Conservation (phyloP, 2,329 filamentous ascomycete genomes). For the Metarhizium sp. region DNA sequence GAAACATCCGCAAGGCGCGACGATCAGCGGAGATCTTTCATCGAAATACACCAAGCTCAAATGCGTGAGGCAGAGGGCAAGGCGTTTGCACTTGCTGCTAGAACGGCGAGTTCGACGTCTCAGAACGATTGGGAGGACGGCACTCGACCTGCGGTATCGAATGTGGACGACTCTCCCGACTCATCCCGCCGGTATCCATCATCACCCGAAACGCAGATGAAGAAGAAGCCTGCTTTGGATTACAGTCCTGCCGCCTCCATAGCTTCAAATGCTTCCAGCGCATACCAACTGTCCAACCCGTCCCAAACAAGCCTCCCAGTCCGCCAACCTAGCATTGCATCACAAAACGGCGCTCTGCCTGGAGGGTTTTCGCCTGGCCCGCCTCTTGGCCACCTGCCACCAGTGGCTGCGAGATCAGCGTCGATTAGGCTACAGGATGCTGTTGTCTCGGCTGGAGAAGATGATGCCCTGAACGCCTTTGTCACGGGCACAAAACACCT, state of each 20-base stretch:
- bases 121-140: slow-evolving; percentile 23
- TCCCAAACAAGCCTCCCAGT: slow-evolving; percentile 10
- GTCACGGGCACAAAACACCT: slow-evolving; percentile 62
- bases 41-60: slow-evolving; percentile 48
- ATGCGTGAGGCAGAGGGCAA: slow-evolving; percentile 52
- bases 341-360: slow-evolving; percentile 13
- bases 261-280: slow-evolving; percentile 21
- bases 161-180: slow-evolving; percentile 16
- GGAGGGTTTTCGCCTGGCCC: slow-evolving; percentile 2
- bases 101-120: slow-evolving; percentile 22
- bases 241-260: slow-evolving; percentile 33
- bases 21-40: slow-evolving; percentile 47
- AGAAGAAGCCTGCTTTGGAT: slow-evolving; percentile 19
- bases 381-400: slow-evolving; percentile 3
- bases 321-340: slow-evolving; percentile 14
- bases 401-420: slow-evolving; percentile 20
- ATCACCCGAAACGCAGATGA: slow-evolving; percentile 18
- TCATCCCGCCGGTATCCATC: slow-evolving; percentile 14
- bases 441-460: slow-evolving; percentile 42
- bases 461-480: slow-evolving; percentile 63
- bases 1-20: slow-evolving; percentile 33
- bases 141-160: slow-evolving; percentile 9
- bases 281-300: slow-evolving; percentile 14
- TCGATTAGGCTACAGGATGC: slow-evolving; percentile 34
- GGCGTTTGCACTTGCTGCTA: slow-evolving; percentile 44